phyloP scores from a whole-genome alignment of 208 protist genomes.

The Wallacemonas sp. region DNA sequence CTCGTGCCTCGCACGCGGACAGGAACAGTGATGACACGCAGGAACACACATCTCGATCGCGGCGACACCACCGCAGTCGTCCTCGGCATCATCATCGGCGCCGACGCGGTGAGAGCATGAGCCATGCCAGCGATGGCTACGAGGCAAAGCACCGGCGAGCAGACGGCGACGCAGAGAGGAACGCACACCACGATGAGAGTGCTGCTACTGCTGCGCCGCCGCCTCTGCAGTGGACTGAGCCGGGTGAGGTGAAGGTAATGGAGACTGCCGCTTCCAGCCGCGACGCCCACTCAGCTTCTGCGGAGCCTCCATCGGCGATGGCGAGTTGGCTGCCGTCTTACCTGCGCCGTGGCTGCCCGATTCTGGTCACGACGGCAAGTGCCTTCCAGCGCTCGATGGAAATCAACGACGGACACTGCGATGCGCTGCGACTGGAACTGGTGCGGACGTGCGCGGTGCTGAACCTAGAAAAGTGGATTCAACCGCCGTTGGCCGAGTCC shows the following conservation, averaged over 20 bases:
- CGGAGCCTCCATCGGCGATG: background rate
- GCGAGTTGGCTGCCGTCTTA: constrained; percentile 24
- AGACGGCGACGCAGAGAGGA: no score
- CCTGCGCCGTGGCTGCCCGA: constrained; percentile 39
- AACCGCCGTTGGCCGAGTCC: constrained; percentile 34
- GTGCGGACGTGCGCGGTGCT: constrained; percentile 50
- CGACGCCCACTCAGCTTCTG: no score
- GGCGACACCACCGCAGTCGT: background rate
- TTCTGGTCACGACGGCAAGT: constrained; percentile 52
- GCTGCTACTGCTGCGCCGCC: no score
- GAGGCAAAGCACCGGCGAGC: no score
- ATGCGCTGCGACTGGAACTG: constrained; percentile 58
- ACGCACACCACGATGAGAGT: no score
- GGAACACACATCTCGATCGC: constrained; percentile 2
- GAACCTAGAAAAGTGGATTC: constrained; percentile 43
- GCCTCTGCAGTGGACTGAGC: no score
- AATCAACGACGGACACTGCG: constrained; percentile 15
- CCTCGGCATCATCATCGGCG: background rate
- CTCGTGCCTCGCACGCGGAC: background rate
- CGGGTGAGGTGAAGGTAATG: no score
- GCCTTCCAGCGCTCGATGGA: constrained; percentile 40
- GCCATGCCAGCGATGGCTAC: no score
- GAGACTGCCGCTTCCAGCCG: no score
- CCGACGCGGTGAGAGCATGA: background rate
- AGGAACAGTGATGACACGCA: background rate